Base-by-base conservation (phyloP, 768 basidiomycete genomes). In the Suillus sp. region DNA sequence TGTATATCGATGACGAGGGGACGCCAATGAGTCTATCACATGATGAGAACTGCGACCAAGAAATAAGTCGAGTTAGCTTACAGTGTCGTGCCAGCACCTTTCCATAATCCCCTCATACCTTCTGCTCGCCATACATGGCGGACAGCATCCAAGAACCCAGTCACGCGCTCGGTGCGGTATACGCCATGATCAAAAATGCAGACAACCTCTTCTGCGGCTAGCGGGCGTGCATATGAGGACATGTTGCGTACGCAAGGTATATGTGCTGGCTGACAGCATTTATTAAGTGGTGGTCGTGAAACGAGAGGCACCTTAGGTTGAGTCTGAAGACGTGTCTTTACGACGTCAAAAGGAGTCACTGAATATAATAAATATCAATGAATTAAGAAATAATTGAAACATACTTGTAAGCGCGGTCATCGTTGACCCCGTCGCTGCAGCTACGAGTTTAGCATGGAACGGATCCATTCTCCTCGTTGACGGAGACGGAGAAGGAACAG, bases 261-360 rank as follows among this genome's bases (percentile, higher is more conserved):
- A 53, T 68, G 69, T 8, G 78, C 60, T 59, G 89, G 86, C 74
- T 92, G 92, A 76, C 91, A 93, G 71, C 92, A 93, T 65, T 79
- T 79, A 71, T 83, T 81, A 40, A 77, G 74, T 13, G 86, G 81
- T 58, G 83, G 81, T 62, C 79, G 81, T 62, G 85, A 81, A 71
- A 86, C 83, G 32, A 86, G 79, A 53, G 75, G 81, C 62, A 74
- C 80, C 65, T 74, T 78, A n/a, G 89, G 89, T 73, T 92, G 95
- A 0, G 97, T 99, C 75, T 99, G 97, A 20, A 99, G 80, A 34
- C 97, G 87, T 14, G 96, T 99, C 76, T 99, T 99, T 68, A 99
- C 84, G 61, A 99, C 95, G 77, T 99, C 97, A 75, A 99, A 99
- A 3, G 97, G 97, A 3, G 96, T 99, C 97, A 99, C 96, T 99